Conservation (phyloP, 768 basidiomycete species). For the Mycena kentingensis region DNA sequence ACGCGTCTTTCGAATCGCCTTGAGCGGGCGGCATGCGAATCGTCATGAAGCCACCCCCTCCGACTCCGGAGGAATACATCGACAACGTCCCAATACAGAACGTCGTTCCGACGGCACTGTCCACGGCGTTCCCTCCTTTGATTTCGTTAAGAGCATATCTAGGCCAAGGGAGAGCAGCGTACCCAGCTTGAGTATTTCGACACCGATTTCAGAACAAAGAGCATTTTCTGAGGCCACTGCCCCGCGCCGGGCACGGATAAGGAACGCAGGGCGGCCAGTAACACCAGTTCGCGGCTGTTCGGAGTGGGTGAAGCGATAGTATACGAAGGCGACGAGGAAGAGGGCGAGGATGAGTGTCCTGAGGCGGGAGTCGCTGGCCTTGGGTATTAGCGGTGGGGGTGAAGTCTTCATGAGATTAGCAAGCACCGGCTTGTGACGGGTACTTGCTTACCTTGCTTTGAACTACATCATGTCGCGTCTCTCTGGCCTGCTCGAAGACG, state of each 20-base stretch:
- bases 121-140: slow-evolving; percentile 86
- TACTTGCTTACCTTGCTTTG: no score
- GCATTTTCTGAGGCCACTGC: slow-evolving; percentile 91
- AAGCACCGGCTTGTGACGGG: no score
- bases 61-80: slow-evolving; percentile 91
- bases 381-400: no score
- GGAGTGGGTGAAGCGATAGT: not conserved
- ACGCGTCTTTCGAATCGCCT: slow-evolving; percentile 37
- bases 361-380: no score
- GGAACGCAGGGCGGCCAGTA: slow-evolving; percentile 45
- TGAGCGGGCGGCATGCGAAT: slow-evolving; percentile 66
- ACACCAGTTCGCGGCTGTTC: slow-evolving; percentile 8
- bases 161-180: not conserved
- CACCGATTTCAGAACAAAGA: slow-evolving; percentile 83
- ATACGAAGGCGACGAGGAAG: slow-evolving; percentile 7
- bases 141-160: not conserved
- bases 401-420: no score
- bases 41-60: slow-evolving; percentile 88
- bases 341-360: not conserved
- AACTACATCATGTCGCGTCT: not conserved
- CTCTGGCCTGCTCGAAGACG: not conserved
- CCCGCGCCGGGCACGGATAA: slow-evolving; percentile 65
- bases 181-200: slow-evolving; percentile 60
- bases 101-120: slow-evolving; percentile 78
- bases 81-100: slow-evolving; percentile 84